phyloP scores from a whole-genome alignment of 768 basidiomycete species.

The Kwoniella mangroviensis region DNA sequence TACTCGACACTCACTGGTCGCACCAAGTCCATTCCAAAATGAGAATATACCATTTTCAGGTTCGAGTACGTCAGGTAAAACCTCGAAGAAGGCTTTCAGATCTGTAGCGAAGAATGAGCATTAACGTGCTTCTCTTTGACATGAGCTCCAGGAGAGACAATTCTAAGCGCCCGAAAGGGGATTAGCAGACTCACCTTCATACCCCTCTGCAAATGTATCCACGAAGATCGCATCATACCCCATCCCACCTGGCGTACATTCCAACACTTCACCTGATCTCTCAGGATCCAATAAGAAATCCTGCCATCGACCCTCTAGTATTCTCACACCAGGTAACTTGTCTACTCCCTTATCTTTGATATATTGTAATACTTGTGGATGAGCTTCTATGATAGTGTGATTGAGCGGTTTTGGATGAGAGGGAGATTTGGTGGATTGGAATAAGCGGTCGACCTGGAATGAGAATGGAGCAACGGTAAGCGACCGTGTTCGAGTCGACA shows the following conservation, averaged over 20 bases:
- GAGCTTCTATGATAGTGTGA: constrained; percentile 93
- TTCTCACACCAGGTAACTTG: constrained; percentile 72
- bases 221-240: constrained; percentile 89
- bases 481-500: not conserved
- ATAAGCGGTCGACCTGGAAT: constrained; percentile 76
- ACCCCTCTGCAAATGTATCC: constrained; percentile 91
- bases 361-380: constrained; percentile 83
- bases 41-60: constrained; percentile 79
- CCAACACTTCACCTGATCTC: constrained; percentile 48
- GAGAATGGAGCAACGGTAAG: not conserved
- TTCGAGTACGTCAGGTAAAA: constrained; percentile 74
- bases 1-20: constrained; percentile 70
- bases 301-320: constrained; percentile 94
- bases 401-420: constrained; percentile 63
- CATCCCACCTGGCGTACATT: constrained; percentile 63
- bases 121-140: not conserved
- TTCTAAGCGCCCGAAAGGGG: not conserved
- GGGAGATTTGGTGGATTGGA: constrained; percentile 66
- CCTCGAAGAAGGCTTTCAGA: constrained; percentile 78
- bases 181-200: constrained; percentile 62
- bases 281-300: constrained; percentile 62
- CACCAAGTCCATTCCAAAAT: constrained; percentile 97
- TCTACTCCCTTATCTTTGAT: constrained; percentile 80
- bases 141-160: not conserved
- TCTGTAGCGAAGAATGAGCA: constrained; percentile 56